A percentile compares a stretch with the other conserved stretches of the same genome.
These are phyloP conservation scores for Metschnikowia proteae DNA, from an alignment of 805 yeast species.

Conservation along the genomic window DNA sequence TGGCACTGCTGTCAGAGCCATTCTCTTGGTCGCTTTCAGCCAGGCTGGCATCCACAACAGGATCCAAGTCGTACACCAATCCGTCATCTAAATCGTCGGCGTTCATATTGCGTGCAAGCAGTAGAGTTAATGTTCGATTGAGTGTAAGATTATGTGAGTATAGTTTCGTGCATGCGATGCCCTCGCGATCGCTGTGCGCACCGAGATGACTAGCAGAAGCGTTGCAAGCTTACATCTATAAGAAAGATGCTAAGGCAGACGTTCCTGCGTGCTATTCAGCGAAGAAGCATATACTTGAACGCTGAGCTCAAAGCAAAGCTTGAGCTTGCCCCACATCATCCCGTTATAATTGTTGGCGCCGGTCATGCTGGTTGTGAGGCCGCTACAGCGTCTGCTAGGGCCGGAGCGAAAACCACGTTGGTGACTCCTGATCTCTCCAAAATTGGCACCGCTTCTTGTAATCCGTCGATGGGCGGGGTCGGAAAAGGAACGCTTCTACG, in stretches of 20 bases:
- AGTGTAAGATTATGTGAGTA: background rate
- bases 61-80: constrained; percentile 53
- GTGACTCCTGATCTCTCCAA: constrained; percentile 72
- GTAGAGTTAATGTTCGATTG: background rate
- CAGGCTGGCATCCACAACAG: constrained; percentile 15
- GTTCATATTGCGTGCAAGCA: constrained; percentile 5
- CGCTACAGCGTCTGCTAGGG: constrained; percentile 84
- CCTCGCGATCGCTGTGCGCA: constrained; percentile 1
- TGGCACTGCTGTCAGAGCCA: constrained; percentile 2
- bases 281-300: constrained; percentile 26
- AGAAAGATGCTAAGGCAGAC: background rate
- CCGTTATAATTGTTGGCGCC: constrained; percentile 90
- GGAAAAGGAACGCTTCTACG: constrained; percentile 92
- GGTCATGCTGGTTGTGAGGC: constrained; percentile 99
- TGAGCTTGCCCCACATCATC: constrained; percentile 34
- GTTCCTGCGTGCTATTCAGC: background rate
- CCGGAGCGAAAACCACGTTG: constrained; percentile 67
- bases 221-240: background rate
- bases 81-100: constrained; percentile 82
- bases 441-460: constrained; percentile 94
- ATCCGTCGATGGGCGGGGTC: constrained; percentile 97
- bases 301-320: constrained; percentile 34
- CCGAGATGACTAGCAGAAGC: background rate
- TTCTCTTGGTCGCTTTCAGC: constrained; percentile 12
- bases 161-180: background rate